Conservation (phyloP, 345 rosid species). For the Sapria himalayana region DNA sequence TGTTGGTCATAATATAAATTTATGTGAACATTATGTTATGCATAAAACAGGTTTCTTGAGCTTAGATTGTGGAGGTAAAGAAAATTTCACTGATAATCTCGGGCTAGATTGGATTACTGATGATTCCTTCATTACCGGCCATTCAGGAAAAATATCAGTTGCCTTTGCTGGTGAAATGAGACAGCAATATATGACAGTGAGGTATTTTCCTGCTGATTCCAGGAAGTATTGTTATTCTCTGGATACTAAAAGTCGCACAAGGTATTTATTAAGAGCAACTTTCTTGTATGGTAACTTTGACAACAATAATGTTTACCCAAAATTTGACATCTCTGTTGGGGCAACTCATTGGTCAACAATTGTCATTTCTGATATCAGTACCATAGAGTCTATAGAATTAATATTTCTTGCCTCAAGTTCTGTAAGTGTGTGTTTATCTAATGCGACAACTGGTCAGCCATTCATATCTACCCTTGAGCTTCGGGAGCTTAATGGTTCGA, state of each 20-base stretch:
- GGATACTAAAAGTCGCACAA: slow-evolving; percentile 42
- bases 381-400: slow-evolving; percentile 51
- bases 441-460: slow-evolving; percentile 92
- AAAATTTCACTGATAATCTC: slow-evolving; percentile 48
- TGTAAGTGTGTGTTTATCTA: slow-evolving; percentile 70
- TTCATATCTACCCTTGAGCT: slow-evolving; percentile 98
- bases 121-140: slow-evolving; percentile 39
- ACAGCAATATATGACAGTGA: slow-evolving; percentile 50
- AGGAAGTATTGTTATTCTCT: slow-evolving; percentile 80
- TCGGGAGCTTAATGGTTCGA: slow-evolving; percentile 77
- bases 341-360: slow-evolving; percentile 85
- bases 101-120: slow-evolving; percentile 78
- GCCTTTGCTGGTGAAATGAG: slow-evolving; percentile 39
- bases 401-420: slow-evolving; percentile 62
- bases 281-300: slow-evolving; percentile 89
- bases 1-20: not conserved
- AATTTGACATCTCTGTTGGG: slow-evolving; percentile 78
- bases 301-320: slow-evolving; percentile 72
- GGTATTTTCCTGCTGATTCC: slow-evolving; percentile 87
- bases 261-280: slow-evolving; percentile 86
- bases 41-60: slow-evolving; percentile 78
- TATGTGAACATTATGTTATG: slow-evolving; percentile 2
- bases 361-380: slow-evolving; percentile 53
- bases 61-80: slow-evolving; percentile 73
- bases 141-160: slow-evolving; percentile 32